Percentiles rank a stretch among this genome's conserved stretches.
phyloP scores from a whole-genome alignment of 257 asterid genomes.

The Solanum piurae region DNA sequence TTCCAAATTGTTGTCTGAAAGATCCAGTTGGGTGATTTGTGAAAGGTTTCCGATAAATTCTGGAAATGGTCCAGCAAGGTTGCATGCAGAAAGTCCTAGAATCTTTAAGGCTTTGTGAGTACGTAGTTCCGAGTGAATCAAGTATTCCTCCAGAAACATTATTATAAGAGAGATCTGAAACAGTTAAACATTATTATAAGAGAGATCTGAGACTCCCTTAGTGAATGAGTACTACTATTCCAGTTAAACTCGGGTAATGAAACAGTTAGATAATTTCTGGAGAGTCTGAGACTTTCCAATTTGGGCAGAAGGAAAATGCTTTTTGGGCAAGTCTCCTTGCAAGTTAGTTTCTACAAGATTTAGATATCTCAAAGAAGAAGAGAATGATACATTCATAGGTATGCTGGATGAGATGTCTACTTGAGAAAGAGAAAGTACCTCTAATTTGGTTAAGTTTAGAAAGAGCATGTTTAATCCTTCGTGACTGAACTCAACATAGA shows the following conservation, averaged over 20 bases:
- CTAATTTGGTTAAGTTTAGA: not conserved
- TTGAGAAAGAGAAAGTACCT: accelerated
- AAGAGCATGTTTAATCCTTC: too few relatives aligned
- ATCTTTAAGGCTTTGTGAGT: not conserved
- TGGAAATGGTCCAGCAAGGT: not conserved
- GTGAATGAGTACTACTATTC: not conserved
- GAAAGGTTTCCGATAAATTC: too few relatives aligned
- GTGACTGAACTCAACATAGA: too few relatives aligned
- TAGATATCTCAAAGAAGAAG: not conserved
- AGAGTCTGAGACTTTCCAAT: not conserved
- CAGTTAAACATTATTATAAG: too few relatives aligned
- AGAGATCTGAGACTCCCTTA: not conserved
- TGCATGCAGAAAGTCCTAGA: not conserved
- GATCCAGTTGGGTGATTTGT: too few relatives aligned
- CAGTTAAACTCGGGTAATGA: not conserved
- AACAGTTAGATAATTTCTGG: accelerated
- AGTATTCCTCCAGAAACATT: not conserved
- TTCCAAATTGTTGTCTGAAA: too few relatives aligned
- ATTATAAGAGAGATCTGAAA: not conserved
- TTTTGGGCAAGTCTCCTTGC: not conserved
- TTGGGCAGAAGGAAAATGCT: not conserved
- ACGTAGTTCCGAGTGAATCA: not conserved
- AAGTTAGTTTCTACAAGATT: accelerated
- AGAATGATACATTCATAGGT: not conserved
- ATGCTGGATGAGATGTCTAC: not conserved